phyloP scores from a whole-genome alignment of 371 early-diverging fungal genomes.

The Lichtheimia ornata region DNA sequence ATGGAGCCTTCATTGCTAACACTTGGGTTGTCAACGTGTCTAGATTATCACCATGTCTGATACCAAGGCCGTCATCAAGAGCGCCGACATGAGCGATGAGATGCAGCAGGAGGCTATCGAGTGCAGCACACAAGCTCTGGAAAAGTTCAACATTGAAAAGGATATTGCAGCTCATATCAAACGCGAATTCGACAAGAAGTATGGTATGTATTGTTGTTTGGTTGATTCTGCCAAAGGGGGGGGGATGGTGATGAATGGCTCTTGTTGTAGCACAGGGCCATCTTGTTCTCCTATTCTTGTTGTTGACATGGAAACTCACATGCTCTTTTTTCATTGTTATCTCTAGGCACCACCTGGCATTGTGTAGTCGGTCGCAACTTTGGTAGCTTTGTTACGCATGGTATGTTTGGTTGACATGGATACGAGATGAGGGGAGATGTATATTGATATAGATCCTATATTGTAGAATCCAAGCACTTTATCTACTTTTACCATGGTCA shows the following conservation, averaged over 20 bases:
- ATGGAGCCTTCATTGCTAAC: no score
- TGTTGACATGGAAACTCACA: constrained; percentile 1
- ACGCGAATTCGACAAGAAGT: constrained; percentile 97
- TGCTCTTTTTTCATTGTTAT: neutral
- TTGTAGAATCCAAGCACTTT: constrained; percentile 87
- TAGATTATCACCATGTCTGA: constrained; percentile 51
- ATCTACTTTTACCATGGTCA: constrained; percentile 97
- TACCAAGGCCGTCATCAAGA: constrained; percentile 90
- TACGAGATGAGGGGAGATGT: neutral
- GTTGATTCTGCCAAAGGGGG: no score
- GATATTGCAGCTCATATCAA: constrained; percentile 97
- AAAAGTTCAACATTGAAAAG: constrained; percentile 94
- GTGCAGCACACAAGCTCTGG: constrained; percentile 89
- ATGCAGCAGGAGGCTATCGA: constrained; percentile 96
- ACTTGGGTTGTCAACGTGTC: no score
- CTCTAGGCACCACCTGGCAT: constrained; percentile 91
- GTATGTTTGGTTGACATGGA: constrained; percentile 50
- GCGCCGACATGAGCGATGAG: constrained; percentile 97
- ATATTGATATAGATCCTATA: constrained; percentile 1
- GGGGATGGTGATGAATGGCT: no score
- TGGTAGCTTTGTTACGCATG: constrained; percentile 97
- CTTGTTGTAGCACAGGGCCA: neutral
- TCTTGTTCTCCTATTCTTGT: neutral
- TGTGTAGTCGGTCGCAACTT: constrained; percentile 97
- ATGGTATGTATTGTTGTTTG: constrained; percentile 49